Evolutionary conservation across 495 filamentous ascomycete genomes (phyloP), one percentile per base, ranked within the genome.

Genomic region (Pyrenopolyporus hunteri): DNA sequence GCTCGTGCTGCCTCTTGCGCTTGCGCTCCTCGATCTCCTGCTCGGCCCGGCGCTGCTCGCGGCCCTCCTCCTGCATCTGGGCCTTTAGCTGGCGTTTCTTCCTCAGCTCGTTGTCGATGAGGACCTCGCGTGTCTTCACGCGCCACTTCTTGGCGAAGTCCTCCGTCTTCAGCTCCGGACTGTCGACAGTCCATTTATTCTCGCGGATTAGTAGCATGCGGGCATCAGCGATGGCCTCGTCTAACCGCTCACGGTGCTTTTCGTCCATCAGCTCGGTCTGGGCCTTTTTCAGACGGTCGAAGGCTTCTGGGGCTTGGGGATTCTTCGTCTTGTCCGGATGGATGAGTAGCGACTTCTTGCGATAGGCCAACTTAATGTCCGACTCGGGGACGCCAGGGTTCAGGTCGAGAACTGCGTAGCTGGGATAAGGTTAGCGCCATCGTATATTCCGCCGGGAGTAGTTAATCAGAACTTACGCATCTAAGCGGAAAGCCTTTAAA

Each of bases 311-410:
- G 6, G 94, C 94, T 23, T 79, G 82, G 1, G 91, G 90, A 73
- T 99, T 98, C 63, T 85, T 86, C 46, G 95, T 97, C 76, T 98
- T 98, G 77, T 99, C 94, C 8, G 94, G 94, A 78, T 99, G 94
- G 79, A 99, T 98, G 4, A 99, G 85, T 26, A 99, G 87, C 11
- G 94, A 99, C 72, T 96, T 98, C 66, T 88, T 92, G 76, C 94
- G 91, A 80, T 97, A 99, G 71, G 83, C 80, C 57, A 86, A 76
- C 76, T 97, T 98, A 80, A 99, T 98, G 77, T 98, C 95, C 50
- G 91, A 92, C 66, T 97, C 94, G 19, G 94, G 85, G 28, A 96
- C 90, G 70, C 94, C 94, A 5, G 94, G 94, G 74, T 96, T 92
- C 53, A 99, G 87, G 74, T 95, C 94, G 20, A 99, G 89, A 54